Evolutionary conservation across 495 filamentous ascomycete genomes (phyloP).

Genomic region (Xylaria castorea): DNA sequence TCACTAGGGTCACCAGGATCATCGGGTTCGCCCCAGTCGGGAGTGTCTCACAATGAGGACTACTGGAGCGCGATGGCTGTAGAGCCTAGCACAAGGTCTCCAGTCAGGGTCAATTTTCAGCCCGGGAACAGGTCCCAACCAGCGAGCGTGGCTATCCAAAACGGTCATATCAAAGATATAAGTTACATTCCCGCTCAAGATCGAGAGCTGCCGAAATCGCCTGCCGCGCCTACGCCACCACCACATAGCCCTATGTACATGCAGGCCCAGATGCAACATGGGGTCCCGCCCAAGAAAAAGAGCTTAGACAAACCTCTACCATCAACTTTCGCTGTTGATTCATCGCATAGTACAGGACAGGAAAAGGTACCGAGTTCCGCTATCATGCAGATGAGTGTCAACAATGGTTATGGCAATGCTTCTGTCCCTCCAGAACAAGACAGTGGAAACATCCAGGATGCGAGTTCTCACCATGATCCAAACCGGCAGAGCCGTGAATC

Average conservation of each 20-base stretch:
- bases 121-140: conserved; percentile 50
- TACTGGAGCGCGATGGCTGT: conserved; percentile 45
- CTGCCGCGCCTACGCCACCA: conserved; percentile 46
- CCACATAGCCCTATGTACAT: conserved; percentile 31
- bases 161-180: conserved; percentile 16
- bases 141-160: conserved; percentile 51
- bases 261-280: conserved; percentile 29
- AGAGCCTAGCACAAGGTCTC: conserved; percentile 42
- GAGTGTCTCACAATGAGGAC: conserved; percentile 46
- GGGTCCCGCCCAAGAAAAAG: conserved; percentile 3
- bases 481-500: conserved; percentile 58
- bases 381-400: conserved; percentile 19
- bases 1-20: conserved; percentile 35
- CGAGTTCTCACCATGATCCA: conserved; percentile 40
- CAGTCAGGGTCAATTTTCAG: conserved; percentile 51
- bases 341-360: conserved; percentile 43
- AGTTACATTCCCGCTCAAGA: conserved; percentile 31
- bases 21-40: conserved; percentile 32
- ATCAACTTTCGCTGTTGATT: conserved; percentile 29
- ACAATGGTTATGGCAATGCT: conserved; percentile 29
- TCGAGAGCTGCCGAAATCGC: conserved; percentile 44
- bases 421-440: conserved; percentile 39
- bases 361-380: conserved; percentile 32
- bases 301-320: conserved; percentile 23
- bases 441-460: conserved; percentile 42